Conservation (phyloP, 768 basidiomycete species). For the Mycena latifolia region DNA sequence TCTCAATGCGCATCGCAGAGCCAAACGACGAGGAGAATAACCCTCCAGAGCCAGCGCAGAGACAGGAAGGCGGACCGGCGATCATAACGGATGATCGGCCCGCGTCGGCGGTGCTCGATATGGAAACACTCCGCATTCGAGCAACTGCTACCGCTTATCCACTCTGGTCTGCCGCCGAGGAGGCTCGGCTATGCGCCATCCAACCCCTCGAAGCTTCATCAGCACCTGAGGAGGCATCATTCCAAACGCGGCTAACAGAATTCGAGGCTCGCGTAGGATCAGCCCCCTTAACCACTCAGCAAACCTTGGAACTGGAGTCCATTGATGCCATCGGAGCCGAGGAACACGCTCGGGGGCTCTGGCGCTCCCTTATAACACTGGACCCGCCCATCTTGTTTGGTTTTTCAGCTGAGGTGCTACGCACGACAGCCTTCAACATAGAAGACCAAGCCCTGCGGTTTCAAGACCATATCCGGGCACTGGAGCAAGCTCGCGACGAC, state of each 20-base stretch:
- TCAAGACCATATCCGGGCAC: neutral
- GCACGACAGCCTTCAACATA: neutral
- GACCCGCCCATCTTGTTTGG: neutral
- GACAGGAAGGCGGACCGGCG: too few relatives aligned
- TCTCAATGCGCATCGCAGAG: neutral
- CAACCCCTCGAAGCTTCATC: neutral
- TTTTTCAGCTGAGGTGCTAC: neutral
- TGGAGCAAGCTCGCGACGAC: neutral
- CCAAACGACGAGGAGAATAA: too few relatives aligned
- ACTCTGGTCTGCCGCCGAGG: neutral
- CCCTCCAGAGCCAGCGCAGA: too few relatives aligned
- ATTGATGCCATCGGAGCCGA: neutral
- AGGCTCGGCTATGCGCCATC: too few relatives aligned
- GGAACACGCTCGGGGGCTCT: neutral
- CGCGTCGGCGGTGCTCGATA: too few relatives aligned
- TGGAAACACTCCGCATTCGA: too few relatives aligned
- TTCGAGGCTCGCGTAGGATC: neutral
- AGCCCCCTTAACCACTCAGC: neutral
- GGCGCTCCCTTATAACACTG: neutral
- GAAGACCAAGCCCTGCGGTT: neutral
- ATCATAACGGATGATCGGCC: too few relatives aligned
- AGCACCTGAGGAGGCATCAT: neutral
- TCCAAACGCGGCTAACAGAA: neutral
- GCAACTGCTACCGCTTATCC: neutral
- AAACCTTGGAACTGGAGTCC: neutral